Evolutionary conservation across 768 basidiomycete genomes (phyloP).

Genomic region (Leccinum uliginosum): DNA sequence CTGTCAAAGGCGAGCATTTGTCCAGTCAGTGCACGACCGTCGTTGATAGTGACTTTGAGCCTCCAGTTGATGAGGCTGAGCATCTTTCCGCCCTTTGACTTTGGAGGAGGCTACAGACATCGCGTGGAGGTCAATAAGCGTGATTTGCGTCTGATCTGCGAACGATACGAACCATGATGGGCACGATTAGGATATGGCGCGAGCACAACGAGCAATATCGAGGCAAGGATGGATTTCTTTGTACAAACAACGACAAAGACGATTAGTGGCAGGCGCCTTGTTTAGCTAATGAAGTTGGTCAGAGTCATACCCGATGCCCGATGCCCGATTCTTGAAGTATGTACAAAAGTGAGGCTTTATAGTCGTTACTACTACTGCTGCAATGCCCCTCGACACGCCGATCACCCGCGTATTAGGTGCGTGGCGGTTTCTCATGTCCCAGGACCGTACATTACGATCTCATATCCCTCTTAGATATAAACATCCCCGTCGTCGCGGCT

Average conservation of each 20-base stretch:
- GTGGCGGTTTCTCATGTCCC: constrained; percentile 10
- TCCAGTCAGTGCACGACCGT: constrained; percentile 91
- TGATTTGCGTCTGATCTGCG: constrained; percentile 7
- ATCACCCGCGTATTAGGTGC: constrained; percentile 51
- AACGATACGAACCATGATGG: constrained; percentile 52
- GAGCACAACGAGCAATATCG: constrained; percentile 16
- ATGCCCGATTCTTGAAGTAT: neutral
- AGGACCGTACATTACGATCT: neutral
- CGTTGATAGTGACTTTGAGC: constrained; percentile 95
- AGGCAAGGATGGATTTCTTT: constrained; percentile 7
- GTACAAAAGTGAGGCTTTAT: neutral
- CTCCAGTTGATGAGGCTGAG: constrained; percentile 96
- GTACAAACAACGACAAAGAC: constrained; percentile 35
- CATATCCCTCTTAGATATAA: constrained; percentile 38
- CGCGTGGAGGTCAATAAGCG: constrained; percentile 8
- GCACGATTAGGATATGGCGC: constrained; percentile 32
- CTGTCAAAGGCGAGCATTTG: constrained; percentile 99
- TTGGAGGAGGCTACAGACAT: constrained; percentile 76
- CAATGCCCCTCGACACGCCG: constrained; percentile 30
- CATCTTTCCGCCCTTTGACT: constrained; percentile 99
- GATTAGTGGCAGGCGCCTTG: neutral
- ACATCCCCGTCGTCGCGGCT: constrained; percentile 56
- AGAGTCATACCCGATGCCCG: neutral
- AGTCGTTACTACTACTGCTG: neutral
- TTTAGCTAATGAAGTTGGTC: neutral